phyloP scores from a whole-genome alignment of 306 rosid genomes.

The Alnus glutinosa region DNA sequence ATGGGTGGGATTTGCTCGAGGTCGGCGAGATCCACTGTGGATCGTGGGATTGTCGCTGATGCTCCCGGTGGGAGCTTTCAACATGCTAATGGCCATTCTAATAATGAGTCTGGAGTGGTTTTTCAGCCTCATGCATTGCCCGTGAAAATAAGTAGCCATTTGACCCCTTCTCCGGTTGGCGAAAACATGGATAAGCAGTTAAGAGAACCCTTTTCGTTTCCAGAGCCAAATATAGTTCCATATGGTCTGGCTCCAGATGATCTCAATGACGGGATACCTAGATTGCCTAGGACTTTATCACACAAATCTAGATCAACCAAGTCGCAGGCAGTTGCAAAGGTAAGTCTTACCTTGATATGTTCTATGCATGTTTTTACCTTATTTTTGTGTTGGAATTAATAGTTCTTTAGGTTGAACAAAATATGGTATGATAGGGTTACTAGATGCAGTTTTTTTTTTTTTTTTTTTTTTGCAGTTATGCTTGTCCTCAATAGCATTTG shows the following conservation, averaged over 20 bases:
- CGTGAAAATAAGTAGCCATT: slow-evolving; percentile 40
- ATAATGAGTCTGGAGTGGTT: slow-evolving; percentile 41
- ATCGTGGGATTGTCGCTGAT: slow-evolving; percentile 54
- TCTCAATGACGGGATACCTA: slow-evolving; percentile 89
- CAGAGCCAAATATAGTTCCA: slow-evolving; percentile 48
- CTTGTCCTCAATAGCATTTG: slow-evolving; percentile 17
- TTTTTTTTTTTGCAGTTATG: not conserved
- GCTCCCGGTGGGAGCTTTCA: slow-evolving; percentile 48
- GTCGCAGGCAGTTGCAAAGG: slow-evolving; percentile 81
- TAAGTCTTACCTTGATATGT: slow-evolving; percentile 33
- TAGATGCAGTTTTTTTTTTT: not conserved
- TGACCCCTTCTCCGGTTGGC: slow-evolving; percentile 42
- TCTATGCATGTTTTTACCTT: not conserved
- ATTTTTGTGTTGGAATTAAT: not conserved
- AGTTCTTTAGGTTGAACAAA: not conserved
- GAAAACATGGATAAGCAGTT: slow-evolving; percentile 56
- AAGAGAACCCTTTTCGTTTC: slow-evolving; percentile 59
- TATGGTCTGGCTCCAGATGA: slow-evolving; percentile 56
- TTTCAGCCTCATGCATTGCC: slow-evolving; percentile 50
- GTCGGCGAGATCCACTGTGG: slow-evolving; percentile 65
- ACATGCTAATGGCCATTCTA: slow-evolving; percentile 63
- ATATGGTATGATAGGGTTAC: not conserved
- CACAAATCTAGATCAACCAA: slow-evolving; percentile 71
- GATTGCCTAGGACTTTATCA: slow-evolving; percentile 64
- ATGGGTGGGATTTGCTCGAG: slow-evolving; percentile 97